Evolutionary conservation across 768 basidiomycete genomes (phyloP).

Genomic region (Boletus rubroflammeus): DNA sequence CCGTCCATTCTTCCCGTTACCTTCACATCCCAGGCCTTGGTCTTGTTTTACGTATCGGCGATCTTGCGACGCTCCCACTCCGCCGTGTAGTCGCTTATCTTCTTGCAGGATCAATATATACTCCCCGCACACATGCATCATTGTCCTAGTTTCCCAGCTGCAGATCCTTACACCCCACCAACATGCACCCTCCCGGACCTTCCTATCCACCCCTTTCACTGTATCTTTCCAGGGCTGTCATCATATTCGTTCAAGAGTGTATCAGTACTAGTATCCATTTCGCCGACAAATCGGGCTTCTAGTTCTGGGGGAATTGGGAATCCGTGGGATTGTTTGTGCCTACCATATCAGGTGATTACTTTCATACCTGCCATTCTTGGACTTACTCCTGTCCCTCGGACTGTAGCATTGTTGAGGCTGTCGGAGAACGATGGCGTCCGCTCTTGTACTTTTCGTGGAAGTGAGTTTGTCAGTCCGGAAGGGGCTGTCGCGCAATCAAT

Average conservation of each 20-base stretch:
- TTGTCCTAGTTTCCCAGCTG: constrained; percentile 11
- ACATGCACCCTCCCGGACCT: constrained; percentile 9
- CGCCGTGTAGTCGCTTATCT: constrained; percentile 23
- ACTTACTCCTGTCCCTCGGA: constrained; percentile 14
- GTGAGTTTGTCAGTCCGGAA: constrained; percentile 19
- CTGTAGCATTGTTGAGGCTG: not conserved
- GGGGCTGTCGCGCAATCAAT: not conserved
- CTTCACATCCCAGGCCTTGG: constrained; percentile 27
- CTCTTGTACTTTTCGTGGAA: constrained; percentile 28
- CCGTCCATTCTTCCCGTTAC: constrained; percentile 10
- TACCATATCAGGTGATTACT: constrained; percentile 29
- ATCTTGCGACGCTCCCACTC: constrained; percentile 29
- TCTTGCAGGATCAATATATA: constrained; percentile 24
- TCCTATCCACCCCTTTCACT: not conserved
- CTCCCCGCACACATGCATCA: constrained; percentile 13
- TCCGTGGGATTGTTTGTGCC: constrained; percentile 10
- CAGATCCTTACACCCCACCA: not conserved
- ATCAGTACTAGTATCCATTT: constrained; percentile 11
- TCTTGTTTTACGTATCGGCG: constrained; percentile 29
- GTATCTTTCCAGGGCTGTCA: constrained; percentile 9
- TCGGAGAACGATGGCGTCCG: constrained; percentile 3
- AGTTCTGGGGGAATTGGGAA: not conserved
- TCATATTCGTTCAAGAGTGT: constrained; percentile 14
- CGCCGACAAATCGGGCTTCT: not conserved
- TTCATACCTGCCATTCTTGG: constrained; percentile 26